phyloP scores from a whole-genome alignment of 768 basidiomycete species.

The Suillus fuscotomentosus region DNA sequence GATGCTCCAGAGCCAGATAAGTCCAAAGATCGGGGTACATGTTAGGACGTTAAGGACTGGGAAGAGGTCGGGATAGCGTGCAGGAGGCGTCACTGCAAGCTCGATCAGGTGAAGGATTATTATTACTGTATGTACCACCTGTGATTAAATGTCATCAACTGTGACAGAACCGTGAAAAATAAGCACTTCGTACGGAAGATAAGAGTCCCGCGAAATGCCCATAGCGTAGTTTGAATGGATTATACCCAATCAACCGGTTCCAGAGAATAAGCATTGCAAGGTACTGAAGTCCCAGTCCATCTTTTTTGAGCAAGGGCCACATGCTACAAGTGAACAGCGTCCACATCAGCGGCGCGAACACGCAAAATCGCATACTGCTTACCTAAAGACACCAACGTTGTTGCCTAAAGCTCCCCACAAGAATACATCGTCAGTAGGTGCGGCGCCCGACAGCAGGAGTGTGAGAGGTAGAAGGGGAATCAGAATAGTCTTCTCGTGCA shows the following conservation, averaged over 20 bases:
- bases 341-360: background rate
- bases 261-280: constrained; percentile 65
- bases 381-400: constrained; percentile 90
- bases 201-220: constrained; percentile 50
- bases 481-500: constrained; percentile 92
- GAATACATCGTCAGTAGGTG: constrained; percentile 24
- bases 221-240: constrained; percentile 50
- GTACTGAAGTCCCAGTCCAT: constrained; percentile 77
- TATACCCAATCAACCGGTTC: constrained; percentile 82
- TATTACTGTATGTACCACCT: constrained; percentile 59
- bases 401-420: constrained; percentile 48
- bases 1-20: constrained; percentile 90
- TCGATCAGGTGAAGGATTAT: constrained; percentile 64
- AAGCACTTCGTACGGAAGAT: constrained; percentile 41
- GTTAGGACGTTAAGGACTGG: constrained; percentile 82
- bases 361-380: constrained; percentile 15
- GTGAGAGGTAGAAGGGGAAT: constrained; percentile 84
- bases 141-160: background rate
- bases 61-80: constrained; percentile 82
- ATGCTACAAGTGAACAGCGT: constrained; percentile 50
- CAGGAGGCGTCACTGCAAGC: constrained; percentile 56
- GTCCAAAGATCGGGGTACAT: constrained; percentile 74
- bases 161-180: background rate
- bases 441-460: constrained; percentile 59
- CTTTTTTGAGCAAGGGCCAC: constrained; percentile 86